phyloP scores from a whole-genome alignment of 441 rosid genomes.

The Eutrema salsugineum region DNA sequence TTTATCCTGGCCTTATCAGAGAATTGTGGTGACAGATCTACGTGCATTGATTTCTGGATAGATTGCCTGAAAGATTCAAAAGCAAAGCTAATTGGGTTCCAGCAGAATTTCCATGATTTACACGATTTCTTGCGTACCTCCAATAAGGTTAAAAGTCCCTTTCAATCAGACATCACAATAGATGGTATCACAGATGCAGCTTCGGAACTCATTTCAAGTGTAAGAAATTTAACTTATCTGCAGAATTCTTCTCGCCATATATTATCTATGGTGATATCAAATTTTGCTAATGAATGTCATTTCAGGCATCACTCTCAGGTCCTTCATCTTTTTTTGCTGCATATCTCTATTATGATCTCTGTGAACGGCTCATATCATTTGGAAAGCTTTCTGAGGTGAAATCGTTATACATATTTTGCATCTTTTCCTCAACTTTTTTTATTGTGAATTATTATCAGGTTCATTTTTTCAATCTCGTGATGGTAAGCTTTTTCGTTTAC shows the following conservation, averaged over 20 bases:
- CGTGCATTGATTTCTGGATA: conserved; percentile 66
- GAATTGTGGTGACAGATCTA: conserved; percentile 47
- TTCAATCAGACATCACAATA: conserved; percentile 37
- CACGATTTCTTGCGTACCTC: conserved; percentile 26
- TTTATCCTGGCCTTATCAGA: conserved; percentile 47
- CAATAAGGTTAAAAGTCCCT: conserved; percentile 27
- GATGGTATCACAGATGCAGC: conserved; percentile 61
- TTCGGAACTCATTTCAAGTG: conserved; percentile 58
- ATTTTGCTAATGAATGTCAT: conserved; percentile 17
- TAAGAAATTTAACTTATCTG: conserved; percentile 35
- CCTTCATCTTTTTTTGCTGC: conserved; percentile 65
- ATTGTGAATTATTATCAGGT: conserved; percentile 3
- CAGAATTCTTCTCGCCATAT: neutral
- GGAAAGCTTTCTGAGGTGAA: conserved; percentile 82
- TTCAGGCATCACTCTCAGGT: conserved; percentile 53
- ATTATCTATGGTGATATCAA: neutral
- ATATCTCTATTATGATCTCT: conserved; percentile 77
- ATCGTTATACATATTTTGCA: conserved; percentile 14
- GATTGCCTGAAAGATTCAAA: conserved; percentile 60
- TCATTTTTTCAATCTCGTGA: conserved; percentile 15
- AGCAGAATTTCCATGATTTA: conserved; percentile 47
- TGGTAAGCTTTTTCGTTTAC: conserved; percentile 20
- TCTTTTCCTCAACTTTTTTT: neutral
- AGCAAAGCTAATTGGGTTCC: conserved; percentile 60
- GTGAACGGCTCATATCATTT: conserved; percentile 56